These are phyloP conservation scores for Lepidium africanum DNA, from an alignment of 345 rosid species.

Conservation along the genomic window DNA sequence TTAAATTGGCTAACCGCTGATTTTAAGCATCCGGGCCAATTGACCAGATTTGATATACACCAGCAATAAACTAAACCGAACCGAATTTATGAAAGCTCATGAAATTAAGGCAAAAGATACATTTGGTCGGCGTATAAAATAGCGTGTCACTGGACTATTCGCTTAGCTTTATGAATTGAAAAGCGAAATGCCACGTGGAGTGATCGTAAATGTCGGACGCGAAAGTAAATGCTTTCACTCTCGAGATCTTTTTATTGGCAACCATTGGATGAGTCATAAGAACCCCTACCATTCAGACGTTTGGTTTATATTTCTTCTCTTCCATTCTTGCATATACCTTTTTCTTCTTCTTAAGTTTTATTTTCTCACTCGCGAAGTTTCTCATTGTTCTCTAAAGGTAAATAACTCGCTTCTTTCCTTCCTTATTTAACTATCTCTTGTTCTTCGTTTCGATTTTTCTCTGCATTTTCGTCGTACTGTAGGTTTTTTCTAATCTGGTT, in stretches of 20 bases:
- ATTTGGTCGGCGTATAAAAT: neutral
- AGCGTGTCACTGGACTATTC: conserved; percentile 1
- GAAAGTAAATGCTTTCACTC: neutral
- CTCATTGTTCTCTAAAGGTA: neutral
- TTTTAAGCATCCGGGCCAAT: neutral
- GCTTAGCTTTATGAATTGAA: neutral
- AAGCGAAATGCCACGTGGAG: conserved; percentile 2
- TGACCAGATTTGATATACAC: neutral
- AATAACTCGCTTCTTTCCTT: neutral
- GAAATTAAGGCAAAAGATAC: conserved; percentile 4
- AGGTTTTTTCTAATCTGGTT: neutral
- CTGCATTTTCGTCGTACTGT: neutral
- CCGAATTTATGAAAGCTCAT: neutral
- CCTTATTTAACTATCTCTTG: neutral
- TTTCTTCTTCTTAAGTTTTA: neutral
- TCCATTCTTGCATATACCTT: neutral
- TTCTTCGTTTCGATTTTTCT: neutral
- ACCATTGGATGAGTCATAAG: conserved; percentile 19
- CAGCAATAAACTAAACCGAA: neutral
- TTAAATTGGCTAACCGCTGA: no score
- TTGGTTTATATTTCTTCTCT: neutral
- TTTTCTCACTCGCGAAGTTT: neutral
- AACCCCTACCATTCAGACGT: neutral
- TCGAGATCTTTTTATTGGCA: conserved; percentile 5
- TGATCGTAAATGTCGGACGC: conserved; percentile 10